Base-by-base conservation (phyloP, 305 asterid genomes). In the Rubia balearica region DNA sequence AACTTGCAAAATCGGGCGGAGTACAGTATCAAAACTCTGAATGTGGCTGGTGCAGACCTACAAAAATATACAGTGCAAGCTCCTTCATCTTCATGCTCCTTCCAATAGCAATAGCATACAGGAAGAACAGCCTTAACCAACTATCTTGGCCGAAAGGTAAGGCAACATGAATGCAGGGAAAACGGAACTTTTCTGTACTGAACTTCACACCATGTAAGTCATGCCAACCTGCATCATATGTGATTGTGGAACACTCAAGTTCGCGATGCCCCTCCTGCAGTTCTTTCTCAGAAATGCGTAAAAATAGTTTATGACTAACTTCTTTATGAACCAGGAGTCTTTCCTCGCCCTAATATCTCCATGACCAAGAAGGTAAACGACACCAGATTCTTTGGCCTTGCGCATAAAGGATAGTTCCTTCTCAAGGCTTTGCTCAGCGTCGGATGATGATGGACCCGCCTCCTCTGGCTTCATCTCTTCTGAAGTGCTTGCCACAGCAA, bases 331-430 rank as follows among this genome's bases (percentile, higher is more conserved):
- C 99, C 99, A 95, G 3, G 99, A 95, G 56, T 95, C 87, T 82
- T 95, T 95, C 80, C 92, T 90, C 3, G 99, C 99, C 79, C 99
- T 80, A 45, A 95, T 90, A 78, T 87, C 87, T 69, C 99, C 99
- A 69, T 95, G 96, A 36, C 99, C 99, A 62, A 95, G 96, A 78
- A 95, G 99, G 74, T 95, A 95, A 3, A 95, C 97, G 5, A 95
- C 93, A 12, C 99, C 99, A 3, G 91, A 89, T 77, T 92, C 98
- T 76, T 92, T 95, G 68, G 98, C 97, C 77, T 81, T 84, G 83
- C 80, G 98, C 65, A 95, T 70, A 82, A 95, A 92, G 65, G 89
- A 90, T 27, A 95, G 88, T 85, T 95, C 99, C 85, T 87, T 92
- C 78, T 95, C 97, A 41, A 92, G 95, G 79, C 86, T 90, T 69